A percentile compares a stretch with the other conserved stretches of the same genome.
These are phyloP conservation scores for Neopestalotiopsis rosae DNA, from an alignment of 2,329 filamentous ascomycete genomes.

Conservation along the genomic window DNA sequence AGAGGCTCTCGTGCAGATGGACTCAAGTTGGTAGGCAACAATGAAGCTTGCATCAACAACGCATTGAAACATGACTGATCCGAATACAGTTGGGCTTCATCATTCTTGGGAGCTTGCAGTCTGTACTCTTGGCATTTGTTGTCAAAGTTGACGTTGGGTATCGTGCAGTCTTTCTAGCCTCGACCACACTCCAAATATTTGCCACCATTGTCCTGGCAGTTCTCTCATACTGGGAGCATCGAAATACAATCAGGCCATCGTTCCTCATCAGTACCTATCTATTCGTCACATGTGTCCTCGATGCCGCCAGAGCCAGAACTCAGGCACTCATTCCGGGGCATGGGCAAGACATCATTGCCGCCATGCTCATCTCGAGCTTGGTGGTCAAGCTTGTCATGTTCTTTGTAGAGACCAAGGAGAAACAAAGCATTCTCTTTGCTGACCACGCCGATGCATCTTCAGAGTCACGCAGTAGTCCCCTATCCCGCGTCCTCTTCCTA, in stretches of 20 bases:
- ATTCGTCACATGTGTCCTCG: slow-evolving; percentile 8
- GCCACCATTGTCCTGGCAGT: slow-evolving; percentile 2
- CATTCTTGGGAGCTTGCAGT: slow-evolving; percentile 5
- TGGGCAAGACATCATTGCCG: slow-evolving; percentile 3
- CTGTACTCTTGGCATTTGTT: slow-evolving; percentile 5
- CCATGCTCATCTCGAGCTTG: background rate
- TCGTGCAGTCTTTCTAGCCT: background rate
- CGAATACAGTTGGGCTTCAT: slow-evolving; percentile 8
- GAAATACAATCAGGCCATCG: slow-evolving; percentile 7
- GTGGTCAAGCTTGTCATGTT: slow-evolving; percentile 8
- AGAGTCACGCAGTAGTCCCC: slow-evolving; percentile 10
- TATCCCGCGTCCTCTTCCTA: slow-evolving; percentile 8
- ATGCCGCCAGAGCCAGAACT: slow-evolving; percentile 17
- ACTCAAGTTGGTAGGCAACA: slow-evolving; percentile 5
- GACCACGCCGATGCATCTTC: background rate
- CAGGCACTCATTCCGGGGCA: slow-evolving; percentile 12
- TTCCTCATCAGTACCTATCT: slow-evolving; percentile 10
- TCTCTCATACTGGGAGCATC: slow-evolving; percentile 13
- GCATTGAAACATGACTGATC: background rate
- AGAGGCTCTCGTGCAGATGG: background rate
- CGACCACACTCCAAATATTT: background rate
- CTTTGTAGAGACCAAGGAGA: slow-evolving; percentile 7
- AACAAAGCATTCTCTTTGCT: background rate
- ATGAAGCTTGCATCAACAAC: background rate
- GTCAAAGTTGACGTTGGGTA: background rate